These are phyloP conservation scores for Microcera coccophila DNA, from an alignment of 2,329 filamentous ascomycete genomes.

Conservation along the genomic window DNA sequence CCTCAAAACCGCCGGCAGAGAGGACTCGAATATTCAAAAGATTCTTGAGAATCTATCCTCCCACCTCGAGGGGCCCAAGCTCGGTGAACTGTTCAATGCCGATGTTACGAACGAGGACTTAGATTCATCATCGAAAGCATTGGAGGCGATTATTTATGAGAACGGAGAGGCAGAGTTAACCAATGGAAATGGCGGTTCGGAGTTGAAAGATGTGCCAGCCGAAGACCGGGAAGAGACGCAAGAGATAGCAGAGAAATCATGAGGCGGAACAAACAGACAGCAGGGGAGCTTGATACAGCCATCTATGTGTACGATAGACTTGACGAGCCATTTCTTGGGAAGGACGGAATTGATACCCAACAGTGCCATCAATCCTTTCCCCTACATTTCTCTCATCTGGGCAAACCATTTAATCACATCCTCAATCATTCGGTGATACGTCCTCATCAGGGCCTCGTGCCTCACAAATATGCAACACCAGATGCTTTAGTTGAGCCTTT, in stretches of 20 bases:
- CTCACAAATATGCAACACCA: too few relatives aligned
- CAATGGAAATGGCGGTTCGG: constrained; percentile 14
- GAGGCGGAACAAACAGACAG: too few relatives aligned
- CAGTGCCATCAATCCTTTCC: background rate
- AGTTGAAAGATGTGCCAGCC: constrained; percentile 16
- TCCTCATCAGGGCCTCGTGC: too few relatives aligned
- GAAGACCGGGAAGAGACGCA: constrained; percentile 5
- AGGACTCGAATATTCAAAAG: constrained; percentile 20
- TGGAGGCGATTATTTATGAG: constrained; percentile 30
- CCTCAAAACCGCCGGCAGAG: constrained; percentile 26
- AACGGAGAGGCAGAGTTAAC: constrained; percentile 6
- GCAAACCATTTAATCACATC: too few relatives aligned
- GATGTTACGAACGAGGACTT: constrained; percentile 27
- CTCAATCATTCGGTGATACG: too few relatives aligned
- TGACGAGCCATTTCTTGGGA: constrained; percentile 7
- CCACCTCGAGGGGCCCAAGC: constrained; percentile 25
- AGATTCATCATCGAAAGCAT: constrained; percentile 17
- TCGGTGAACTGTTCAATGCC: constrained; percentile 27
- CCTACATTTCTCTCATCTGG: too few relatives aligned
- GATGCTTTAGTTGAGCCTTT: too few relatives aligned
- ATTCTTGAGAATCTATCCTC: constrained; percentile 19
- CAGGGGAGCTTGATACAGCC: too few relatives aligned
- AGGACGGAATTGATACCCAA: constrained; percentile 17
- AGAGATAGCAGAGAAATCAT: too few relatives aligned
- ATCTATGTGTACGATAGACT: constrained; percentile 9